Evolutionary conservation across 495 filamentous ascomycete species (phyloP), one percentile per base, ranked within the genome.

Genomic region (Friedmanniomyces endolithicus): DNA sequence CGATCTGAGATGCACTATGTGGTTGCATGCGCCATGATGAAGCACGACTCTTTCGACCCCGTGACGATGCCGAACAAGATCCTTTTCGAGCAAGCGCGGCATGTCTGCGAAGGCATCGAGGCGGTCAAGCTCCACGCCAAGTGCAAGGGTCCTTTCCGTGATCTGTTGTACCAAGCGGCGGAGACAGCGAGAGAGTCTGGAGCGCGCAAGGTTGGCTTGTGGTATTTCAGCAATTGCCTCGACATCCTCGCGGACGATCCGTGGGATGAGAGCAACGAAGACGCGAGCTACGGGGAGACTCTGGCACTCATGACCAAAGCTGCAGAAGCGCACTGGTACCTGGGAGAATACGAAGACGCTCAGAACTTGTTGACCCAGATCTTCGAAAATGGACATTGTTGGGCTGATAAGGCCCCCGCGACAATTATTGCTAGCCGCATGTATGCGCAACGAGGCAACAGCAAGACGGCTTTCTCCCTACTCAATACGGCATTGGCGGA

Each of bases 251-350:
- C 92, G 64, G 71, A 81, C 17, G 69, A 87, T 52, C 83, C 85
- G 1, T 95, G 89, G 89, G 74, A 79, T 53, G 84, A 86, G 24
- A 72, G 71, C 11, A 33, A 49, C 16, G 58, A 44, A 11, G 89
- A 94, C 65, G 81, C 86, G 0, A 81, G 80, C 52, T 94, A 94
- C 59, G 79, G 87, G n/a, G 88, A 94, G 67, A 92, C 86, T 0
- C 70, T 90, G 44, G 76, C 81, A 49, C 68, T 94, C 14, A 81
- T 84, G 63, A 79, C 83, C 11, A 77, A 83, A 56, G 78, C 86
- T 2, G 85, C 88, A n/a, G 88, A 94, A 65, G 86, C 84, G 67
- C 78, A 83, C 57, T 84, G 84, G 67, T 88, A 84, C 57, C 83
- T 87, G 72, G 82, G 78, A 1, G 75, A 84, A 27, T 77, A 78